These are phyloP conservation scores for Aspergillus sp. DNA, from an alignment of 2,329 filamentous ascomycete genomes.

Conservation along the genomic window DNA sequence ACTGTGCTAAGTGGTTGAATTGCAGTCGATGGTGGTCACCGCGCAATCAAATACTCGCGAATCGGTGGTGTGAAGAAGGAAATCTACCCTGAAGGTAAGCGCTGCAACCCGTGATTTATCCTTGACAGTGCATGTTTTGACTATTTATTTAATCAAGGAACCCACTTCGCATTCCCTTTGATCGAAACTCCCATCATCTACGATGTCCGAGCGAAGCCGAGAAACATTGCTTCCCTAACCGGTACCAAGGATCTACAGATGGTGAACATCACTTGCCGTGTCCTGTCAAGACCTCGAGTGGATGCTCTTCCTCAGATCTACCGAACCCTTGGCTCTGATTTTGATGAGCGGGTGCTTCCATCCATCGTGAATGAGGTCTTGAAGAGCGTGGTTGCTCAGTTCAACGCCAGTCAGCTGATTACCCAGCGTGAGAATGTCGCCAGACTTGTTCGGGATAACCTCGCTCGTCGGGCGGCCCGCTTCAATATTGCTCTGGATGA, in stretches of 20 bases:
- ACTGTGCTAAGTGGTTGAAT: constrained; percentile 15
- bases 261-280: constrained; percentile 99
- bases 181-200: constrained; percentile 96
- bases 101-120: not conserved
- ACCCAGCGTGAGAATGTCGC: constrained; percentile 98
- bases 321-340: constrained; percentile 90
- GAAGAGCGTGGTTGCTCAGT: constrained; percentile 98
- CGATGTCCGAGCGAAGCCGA: constrained; percentile 95
- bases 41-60: constrained; percentile 97
- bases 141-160: constrained; percentile 57
- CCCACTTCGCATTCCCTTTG: constrained; percentile 92
- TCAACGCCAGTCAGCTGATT: constrained; percentile 97
- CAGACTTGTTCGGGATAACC: constrained; percentile 84
- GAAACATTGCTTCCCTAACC: constrained; percentile 93
- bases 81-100: constrained; percentile 86
- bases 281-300: constrained; percentile 86
- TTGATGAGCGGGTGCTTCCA: constrained; percentile 93
- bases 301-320: constrained; percentile 94
- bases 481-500: constrained; percentile 98
- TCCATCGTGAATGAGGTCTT: constrained; percentile 98
- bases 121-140: not conserved
- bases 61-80: constrained; percentile 91
- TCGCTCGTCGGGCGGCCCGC: constrained; percentile 83
- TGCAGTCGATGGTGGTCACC: constrained; percentile 91
- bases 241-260: constrained; percentile 99